Evolutionary conservation across 1,284 basidiomycete genomes (phyloP), one percentile per base, ranked within the genome.

Genomic region (Austroboletus niveus): DNA sequence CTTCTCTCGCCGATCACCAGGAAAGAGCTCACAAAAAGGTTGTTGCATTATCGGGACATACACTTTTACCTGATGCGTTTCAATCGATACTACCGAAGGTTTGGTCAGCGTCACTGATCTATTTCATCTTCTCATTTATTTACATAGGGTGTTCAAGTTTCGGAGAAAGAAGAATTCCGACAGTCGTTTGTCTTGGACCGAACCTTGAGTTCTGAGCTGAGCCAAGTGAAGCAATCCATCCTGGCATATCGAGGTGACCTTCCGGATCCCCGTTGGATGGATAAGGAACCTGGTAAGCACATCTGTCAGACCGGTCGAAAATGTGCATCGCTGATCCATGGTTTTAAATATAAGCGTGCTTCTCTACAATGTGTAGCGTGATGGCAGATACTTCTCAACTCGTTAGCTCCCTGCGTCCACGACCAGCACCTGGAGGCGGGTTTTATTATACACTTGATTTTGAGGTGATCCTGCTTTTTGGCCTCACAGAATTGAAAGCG

Each of bases 1-100:
- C 57, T 1, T 40, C 22, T 1, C 54, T 73, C 45, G 14, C 57
- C 1, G 72, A 74, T 31, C 78, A 80, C 54, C 48, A 34, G 7
- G 48, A 52, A 29, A 66, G 75, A 43, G 31, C 44, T 15, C 27
- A 46, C 14, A 51, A 17, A 0, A 45, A 45, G 27, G 34, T 42
- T 31, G 12, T 15, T 15, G 1, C 29, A 15, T 39, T 47, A 11
- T 56, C 57, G 0, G 72, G 71, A 2, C 8, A 2, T 1, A 31
- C 36, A 2, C 10, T n/a, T 11, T 20, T 73, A 20, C 59, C 64
- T 0, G 49, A 61, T 0, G 51, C 42, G 7, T 73, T 73, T 47
- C 42, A 42, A 12, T 48, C 59, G 1, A 72, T 73, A 35, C 42
- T 73, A 22, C 36, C 7, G 6, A 73, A 65, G 60, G 72, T 71